A percentile compares a stretch with the other conserved stretches of the same genome.
Conservation (phyloP, 2,329 filamentous ascomycete species). For the Exophiala oligosperma region DNA sequence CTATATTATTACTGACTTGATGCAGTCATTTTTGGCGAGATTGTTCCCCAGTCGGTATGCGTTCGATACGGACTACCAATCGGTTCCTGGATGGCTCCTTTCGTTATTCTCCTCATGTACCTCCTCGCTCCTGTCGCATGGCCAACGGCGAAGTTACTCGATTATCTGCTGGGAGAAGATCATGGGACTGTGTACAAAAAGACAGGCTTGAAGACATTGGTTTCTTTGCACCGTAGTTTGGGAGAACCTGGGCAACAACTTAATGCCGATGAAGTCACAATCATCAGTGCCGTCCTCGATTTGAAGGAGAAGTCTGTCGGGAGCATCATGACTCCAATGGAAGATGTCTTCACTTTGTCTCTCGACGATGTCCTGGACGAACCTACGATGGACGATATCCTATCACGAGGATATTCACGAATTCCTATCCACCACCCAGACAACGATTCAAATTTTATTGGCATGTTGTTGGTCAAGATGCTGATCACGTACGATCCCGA, state of each 20-base stretch:
- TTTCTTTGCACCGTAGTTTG: constrained; percentile 89
- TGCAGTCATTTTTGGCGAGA: constrained; percentile 93
- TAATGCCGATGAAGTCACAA: constrained; percentile 97
- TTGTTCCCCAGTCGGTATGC: constrained; percentile 93
- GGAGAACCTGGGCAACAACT: constrained; percentile 82
- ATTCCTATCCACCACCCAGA: constrained; percentile 91
- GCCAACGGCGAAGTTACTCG: constrained; percentile 93
- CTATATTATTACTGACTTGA: constrained; percentile 6
- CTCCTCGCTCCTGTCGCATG: constrained; percentile 85
- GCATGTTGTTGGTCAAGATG: constrained; percentile 98
- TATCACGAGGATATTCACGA: constrained; percentile 90
- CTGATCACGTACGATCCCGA: constrained; percentile 98
- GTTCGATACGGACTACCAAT: constrained; percentile 95
- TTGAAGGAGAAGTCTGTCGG: constrained; percentile 94
- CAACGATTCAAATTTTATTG: constrained; percentile 84
- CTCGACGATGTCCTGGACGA: constrained; percentile 92
- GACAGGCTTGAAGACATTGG: constrained; percentile 91
- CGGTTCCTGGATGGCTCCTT: constrained; percentile 87
- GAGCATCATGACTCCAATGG: constrained; percentile 98
- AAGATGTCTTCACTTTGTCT: constrained; percentile 95
- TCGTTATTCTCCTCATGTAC: constrained; percentile 88
- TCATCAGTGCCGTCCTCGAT: constrained; percentile 94
- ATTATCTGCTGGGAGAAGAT: constrained; percentile 88
- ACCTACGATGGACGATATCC: constrained; percentile 87
- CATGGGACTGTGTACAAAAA: constrained; percentile 98